Conservation (phyloP, 1,284 basidiomycete species). For the Fomitopsis schrenkii region DNA sequence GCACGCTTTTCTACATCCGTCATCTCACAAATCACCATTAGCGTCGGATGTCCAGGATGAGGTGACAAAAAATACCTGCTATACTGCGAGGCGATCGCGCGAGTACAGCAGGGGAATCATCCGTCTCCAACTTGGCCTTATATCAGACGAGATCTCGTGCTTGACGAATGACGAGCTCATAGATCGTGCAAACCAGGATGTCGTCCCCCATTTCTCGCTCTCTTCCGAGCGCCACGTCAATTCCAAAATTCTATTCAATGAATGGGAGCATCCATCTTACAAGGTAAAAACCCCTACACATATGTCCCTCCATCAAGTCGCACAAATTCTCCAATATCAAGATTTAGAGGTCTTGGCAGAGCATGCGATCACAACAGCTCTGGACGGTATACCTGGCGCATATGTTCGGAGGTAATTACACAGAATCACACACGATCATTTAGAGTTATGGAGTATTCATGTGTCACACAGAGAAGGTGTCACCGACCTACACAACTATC, state of each 20-base stretch:
- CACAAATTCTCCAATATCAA: not conserved
- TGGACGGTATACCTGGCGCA: not conserved
- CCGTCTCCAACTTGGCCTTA: too few relatives aligned
- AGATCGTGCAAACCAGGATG: too few relatives aligned
- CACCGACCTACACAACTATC: not conserved
- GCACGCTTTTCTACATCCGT: not conserved
- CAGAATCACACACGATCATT: not conserved
- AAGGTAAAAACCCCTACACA: not conserved
- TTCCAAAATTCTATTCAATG: too few relatives aligned
- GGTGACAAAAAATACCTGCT: not conserved
- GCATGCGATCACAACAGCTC: not conserved
- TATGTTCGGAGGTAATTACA: not conserved
- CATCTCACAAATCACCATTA: not conserved
- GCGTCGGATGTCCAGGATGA: not conserved
- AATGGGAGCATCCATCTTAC: not conserved
- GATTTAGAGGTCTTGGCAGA: not conserved
- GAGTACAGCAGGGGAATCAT: too few relatives aligned
- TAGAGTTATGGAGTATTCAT: not conserved
- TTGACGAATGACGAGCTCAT: too few relatives aligned
- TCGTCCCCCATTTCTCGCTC: not conserved
- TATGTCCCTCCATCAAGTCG: not conserved
- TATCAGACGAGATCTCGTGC: too few relatives aligned
- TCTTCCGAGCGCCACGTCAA: not conserved
- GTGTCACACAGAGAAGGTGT: constrained; percentile 1
- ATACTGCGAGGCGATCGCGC: too few relatives aligned